Evolutionary conservation across 148 eudicot species (phyloP), one percentile per base, ranked within the genome.

Genomic region (Chenopodium quinoa): DNA sequence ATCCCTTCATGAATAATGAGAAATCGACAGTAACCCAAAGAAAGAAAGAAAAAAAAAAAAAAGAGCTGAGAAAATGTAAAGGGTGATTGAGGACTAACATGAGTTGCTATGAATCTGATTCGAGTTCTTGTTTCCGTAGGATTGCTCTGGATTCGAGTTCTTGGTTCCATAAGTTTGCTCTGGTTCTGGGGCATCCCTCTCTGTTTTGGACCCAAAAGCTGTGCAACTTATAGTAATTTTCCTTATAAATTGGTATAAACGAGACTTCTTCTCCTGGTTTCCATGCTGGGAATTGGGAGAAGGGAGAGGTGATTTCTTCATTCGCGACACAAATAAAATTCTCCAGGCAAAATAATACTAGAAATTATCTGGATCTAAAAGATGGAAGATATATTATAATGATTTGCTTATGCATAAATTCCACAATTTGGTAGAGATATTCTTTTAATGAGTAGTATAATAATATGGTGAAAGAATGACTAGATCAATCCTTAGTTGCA

Each of bases 161-260:
- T 32, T 44, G 20, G 14, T 31, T n/a, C 71, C 83, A 79, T 81
- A 75, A 79, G 71, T 9, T 40, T 68, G 70, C 12, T 25, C 84
- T 6, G 9, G 47, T 69, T 58, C 73, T 25, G 66, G 69, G 52
- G 52, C 66, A 71, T 44, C 50, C 77, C 71, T 80, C 31, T 82
- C 76, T 22, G 80, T 64, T 56, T 86, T 76, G 10, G 73, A 68
- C 32, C 85, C 81, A 63, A 82, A 79, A 82, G 75, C 67, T 19
- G 66, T 20, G 78, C 78, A 87, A 67, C 82, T 20, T 20, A 64
- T 8, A 16, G 32, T 47, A 16, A 87, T 32, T 72, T 84, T 86
- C 82, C 71, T 84, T 37, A 52, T 69, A 40, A 88, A 7, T 72
- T 48, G 60, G 40, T 56, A 50, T 40, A 79, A 63, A 19, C 83